A percentile compares a stretch with the other conserved stretches of the same genome.
Conservation (phyloP, 139 green algal species). For the Picochlorum sp. region DNA sequence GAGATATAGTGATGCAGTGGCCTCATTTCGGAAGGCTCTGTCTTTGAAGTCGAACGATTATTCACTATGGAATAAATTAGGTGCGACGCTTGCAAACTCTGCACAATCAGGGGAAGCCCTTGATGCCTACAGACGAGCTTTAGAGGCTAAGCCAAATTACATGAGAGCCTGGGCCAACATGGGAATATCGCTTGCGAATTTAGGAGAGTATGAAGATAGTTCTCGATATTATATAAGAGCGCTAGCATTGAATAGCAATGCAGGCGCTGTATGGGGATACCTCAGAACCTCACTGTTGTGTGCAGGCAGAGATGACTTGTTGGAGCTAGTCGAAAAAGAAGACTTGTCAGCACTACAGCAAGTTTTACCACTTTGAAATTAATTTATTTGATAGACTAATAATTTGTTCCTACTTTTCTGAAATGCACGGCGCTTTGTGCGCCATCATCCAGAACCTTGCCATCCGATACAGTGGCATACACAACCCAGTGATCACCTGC, state of each 20-base stretch:
- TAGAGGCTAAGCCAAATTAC: conserved; percentile 98
- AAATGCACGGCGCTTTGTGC: conserved; percentile 60
- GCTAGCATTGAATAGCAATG: conserved; percentile 70
- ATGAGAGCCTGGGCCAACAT: conserved; percentile 98
- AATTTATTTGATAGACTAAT: conserved; percentile 13
- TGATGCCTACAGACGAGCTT: conserved; percentile 70
- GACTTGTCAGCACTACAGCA: conserved; percentile 44
- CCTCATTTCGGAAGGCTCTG: conserved; percentile 38
- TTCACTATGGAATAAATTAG: conserved; percentile 95
- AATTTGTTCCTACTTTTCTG: conserved; percentile 16
- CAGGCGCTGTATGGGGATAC: conserved; percentile 86
- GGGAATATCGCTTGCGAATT: conserved; percentile 79
- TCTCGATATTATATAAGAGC: conserved; percentile 82
- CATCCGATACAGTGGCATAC: conserved; percentile 60
- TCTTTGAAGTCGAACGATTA: conserved; percentile 65
- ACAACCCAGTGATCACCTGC: conserved; percentile 75
- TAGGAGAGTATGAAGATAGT: conserved; percentile 74
- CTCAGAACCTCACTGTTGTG: conserved; percentile 77
- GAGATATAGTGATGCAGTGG: conserved; percentile 66
- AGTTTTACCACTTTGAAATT: conserved; percentile 24
- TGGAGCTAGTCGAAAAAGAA: conserved; percentile 40
- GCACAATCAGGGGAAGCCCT: conserved; percentile 61
- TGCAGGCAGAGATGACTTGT: conserved; percentile 45
- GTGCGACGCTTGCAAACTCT: conserved; percentile 85
- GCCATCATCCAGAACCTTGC: conserved; percentile 54